Conservation (phyloP, 257 asterid species). For the Ilex asprella region DNA sequence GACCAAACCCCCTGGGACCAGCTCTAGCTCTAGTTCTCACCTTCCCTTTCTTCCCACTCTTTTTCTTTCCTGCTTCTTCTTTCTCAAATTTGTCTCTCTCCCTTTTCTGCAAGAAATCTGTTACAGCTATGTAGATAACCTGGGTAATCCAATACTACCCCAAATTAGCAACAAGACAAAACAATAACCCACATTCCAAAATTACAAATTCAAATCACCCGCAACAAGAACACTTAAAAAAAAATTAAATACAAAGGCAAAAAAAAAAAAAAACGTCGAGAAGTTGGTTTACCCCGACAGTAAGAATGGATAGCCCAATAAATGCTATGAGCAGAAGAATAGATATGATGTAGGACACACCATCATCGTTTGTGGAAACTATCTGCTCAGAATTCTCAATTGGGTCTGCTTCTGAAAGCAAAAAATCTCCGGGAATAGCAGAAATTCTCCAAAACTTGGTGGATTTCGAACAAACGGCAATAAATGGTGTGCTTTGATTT, state of each 20-base stretch:
- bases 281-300: conserved; percentile 47
- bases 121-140: conserved; percentile 77
- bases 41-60: conserved; percentile 42
- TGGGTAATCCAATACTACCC: conserved; percentile 12
- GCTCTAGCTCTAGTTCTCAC: conserved; percentile 36
- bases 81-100: conserved; percentile 71
- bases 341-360: conserved; percentile 35
- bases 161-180: conserved; percentile 7
- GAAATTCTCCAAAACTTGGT: conserved; percentile 29
- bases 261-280: not conserved
- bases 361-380: conserved; percentile 34
- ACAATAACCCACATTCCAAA: conserved; percentile 10
- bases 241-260: not conserved
- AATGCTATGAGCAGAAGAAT: conserved; percentile 64
- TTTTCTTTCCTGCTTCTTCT: conserved; percentile 63
- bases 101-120: conserved; percentile 82
- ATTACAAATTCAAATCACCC: conserved; percentile 1
- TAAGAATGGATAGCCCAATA: conserved; percentile 64
- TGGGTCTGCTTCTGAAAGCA: conserved; percentile 42
- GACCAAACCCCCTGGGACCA: conserved; percentile 90
- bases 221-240: not conserved
- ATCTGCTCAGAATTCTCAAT: conserved; percentile 39
- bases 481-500: conserved; percentile 8
- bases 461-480: conserved; percentile 13
- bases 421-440: conserved; percentile 23